phyloP scores from a whole-genome alignment of 345 rosid species.

The Gossypium bickii region DNA sequence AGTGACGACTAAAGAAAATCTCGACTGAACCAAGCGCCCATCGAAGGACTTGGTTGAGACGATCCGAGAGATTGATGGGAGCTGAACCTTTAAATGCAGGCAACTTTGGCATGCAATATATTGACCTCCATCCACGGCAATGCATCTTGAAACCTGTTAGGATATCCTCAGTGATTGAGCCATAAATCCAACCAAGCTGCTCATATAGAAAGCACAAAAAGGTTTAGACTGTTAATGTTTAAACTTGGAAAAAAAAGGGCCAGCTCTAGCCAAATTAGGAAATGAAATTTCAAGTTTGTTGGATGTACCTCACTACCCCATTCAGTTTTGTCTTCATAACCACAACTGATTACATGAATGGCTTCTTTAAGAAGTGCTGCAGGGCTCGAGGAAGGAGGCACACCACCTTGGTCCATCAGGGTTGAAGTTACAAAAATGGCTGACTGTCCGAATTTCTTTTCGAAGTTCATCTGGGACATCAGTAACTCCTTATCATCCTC shows the following conservation, averaged over 20 bases:
- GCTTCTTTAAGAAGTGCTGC: slow-evolving; percentile 95
- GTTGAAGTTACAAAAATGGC: slow-evolving; percentile 91
- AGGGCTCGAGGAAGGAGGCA: slow-evolving; percentile 99
- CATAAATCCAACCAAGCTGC: slow-evolving; percentile 98
- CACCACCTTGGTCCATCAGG: slow-evolving; percentile 90
- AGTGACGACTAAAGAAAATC: slow-evolving; percentile 93
- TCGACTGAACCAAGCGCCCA: slow-evolving; percentile 99
- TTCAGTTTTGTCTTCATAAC: slow-evolving; percentile 97
- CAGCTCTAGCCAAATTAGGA: not conserved
- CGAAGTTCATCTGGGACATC: slow-evolving; percentile 96
- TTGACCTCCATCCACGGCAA: slow-evolving; percentile 99
- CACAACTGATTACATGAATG: slow-evolving; percentile 95
- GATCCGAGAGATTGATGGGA: slow-evolving; percentile 90
- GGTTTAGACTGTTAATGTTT: slow-evolving; percentile 12
- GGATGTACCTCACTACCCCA: slow-evolving; percentile 88
- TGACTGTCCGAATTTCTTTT: slow-evolving; percentile 87
- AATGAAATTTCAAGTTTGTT: not conserved
- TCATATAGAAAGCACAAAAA: slow-evolving; percentile 14
- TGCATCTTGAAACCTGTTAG: slow-evolving; percentile 99
- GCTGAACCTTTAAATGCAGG: slow-evolving; percentile 98
- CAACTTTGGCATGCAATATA: slow-evolving; percentile 88
- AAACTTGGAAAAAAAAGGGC: not conserved
- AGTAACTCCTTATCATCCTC: slow-evolving; percentile 75
- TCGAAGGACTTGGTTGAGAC: slow-evolving; percentile 93
- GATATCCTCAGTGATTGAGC: slow-evolving; percentile 97